Evolutionary conservation across 345 rosid genomes (phyloP), one percentile per base, ranked within the genome.

Genomic region (Psidium guajava): DNA sequence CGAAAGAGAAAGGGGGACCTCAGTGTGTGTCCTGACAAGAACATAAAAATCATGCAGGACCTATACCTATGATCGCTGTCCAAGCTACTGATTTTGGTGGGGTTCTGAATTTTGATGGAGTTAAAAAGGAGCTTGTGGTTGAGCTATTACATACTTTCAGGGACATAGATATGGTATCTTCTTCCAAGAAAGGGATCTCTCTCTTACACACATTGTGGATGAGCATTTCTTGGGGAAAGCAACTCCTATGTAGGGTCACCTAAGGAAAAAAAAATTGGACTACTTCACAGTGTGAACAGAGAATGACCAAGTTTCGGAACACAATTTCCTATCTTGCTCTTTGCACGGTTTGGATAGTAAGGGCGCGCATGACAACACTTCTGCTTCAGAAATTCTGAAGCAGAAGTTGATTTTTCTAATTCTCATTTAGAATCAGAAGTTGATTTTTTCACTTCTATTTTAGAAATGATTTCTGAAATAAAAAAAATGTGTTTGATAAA

Each of bases 181-280:
- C 74, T 61, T 54, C 54, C 54, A 5, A 49, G 53, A 82, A 56
- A 84, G 75, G 75, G 75, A 64, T 64, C 75, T 64, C 75, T 28
- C 74, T 28, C 73, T 32, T n/a, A 15, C 6, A 64, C 5, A 75
- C 77, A 55, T 87, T 54, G 87, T 64, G 82, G 87, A 88, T 54
- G 83, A 59, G 89, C 85, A 82, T 86, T 84, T 88, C 85, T 84
- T 84, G 84, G 82, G 82, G 85, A 88, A 73, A 83, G 83, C 81
- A 82, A 54, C 57, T 82, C 58, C 22, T 20, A 7, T 54, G 57
- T 10, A 56, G 11, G 59, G 57, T 56, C 22, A 36, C 47, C 80
- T 69, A 9, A 36, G 80, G 52, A 14, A 82, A 54, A 12, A 42
- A 54, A 14, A 4, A 42, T 21, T 47, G 73, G 25, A 83, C 54